These are phyloP conservation scores for Lepidium campestre DNA, from an alignment of 441 rosid species.

Conservation along the genomic window DNA sequence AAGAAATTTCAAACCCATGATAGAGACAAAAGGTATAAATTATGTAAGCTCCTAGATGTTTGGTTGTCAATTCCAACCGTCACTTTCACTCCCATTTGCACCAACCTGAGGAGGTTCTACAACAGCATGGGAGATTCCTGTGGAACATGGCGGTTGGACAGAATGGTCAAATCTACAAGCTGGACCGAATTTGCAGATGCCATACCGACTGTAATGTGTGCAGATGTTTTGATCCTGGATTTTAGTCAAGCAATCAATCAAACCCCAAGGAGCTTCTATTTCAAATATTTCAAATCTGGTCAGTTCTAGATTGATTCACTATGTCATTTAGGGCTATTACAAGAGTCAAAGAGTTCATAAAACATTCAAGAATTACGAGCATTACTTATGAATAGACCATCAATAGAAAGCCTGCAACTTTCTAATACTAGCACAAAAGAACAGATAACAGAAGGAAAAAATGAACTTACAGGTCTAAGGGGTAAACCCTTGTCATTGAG, in stretches of 20 bases:
- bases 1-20: slow-evolving; percentile 13
- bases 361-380: background rate
- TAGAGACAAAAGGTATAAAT: slow-evolving; percentile 1
- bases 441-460: background rate
- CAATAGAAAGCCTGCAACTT: background rate
- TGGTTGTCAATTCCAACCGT: slow-evolving; percentile 18
- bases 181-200: slow-evolving; percentile 93
- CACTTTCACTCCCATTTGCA: slow-evolving; percentile 20
- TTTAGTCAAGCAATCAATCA: background rate
- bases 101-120: slow-evolving; percentile 13
- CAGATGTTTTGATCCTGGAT: slow-evolving; percentile 71
- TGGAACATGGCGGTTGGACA: background rate
- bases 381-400: background rate
- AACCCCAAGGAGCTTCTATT: background rate
- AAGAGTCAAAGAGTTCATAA: background rate
- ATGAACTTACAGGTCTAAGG: slow-evolving; percentile 81
- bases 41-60: background rate
- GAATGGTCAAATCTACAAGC: slow-evolving; percentile 93
- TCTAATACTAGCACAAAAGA: background rate
- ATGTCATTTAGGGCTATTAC: background rate
- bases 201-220: slow-evolving; percentile 80
- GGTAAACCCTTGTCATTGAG: slow-evolving; percentile 92
- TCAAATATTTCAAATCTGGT: background rate
- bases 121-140: slow-evolving; percentile 6
- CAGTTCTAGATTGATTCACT: slow-evolving; percentile 1